Percentiles rank a stretch among this genome's conserved stretches.
These are phyloP conservation scores for Ganoderma boninense DNA, from an alignment of 1,284 basidiomycete species.

Conservation along the genomic window DNA sequence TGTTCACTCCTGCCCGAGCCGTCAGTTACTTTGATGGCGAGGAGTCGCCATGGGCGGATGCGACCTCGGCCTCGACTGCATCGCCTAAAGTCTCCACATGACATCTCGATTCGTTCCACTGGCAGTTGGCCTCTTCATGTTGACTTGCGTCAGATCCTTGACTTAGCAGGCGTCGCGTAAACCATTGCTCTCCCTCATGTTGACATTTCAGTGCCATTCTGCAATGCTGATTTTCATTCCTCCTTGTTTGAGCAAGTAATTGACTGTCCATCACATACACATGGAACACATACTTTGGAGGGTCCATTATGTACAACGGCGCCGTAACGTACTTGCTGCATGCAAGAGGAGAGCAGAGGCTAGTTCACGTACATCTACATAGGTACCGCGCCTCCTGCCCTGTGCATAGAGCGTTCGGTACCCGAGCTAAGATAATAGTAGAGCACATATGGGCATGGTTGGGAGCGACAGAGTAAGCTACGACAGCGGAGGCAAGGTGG, in stretches of 20 bases:
- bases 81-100: conserved; percentile 16
- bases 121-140: neutral
- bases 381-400: neutral
- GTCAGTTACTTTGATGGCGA: conserved; percentile 39
- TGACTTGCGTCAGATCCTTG: neutral
- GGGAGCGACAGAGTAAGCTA: conserved; percentile 8
- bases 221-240: conserved; percentile 14
- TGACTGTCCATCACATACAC: conserved; percentile 15
- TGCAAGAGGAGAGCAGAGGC: conserved; percentile 16
- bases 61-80: conserved; percentile 22
- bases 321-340: conserved; percentile 32
- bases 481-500: conserved; percentile 16
- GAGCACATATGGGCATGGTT: neutral
- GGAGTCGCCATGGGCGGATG: conserved; percentile 43
- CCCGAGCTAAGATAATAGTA: conserved; percentile 1
- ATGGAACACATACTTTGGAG: conserved; percentile 19
- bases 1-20: conserved; percentile 29
- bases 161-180: neutral
- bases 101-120: neutral
- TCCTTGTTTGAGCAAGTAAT: neutral
- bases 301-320: conserved; percentile 34
- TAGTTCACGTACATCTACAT: conserved; percentile 16
- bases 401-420: conserved; percentile 1
- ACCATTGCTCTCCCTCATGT: conserved; percentile 9
- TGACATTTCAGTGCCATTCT: neutral